A percentile compares a stretch with the other conserved stretches of the same genome.
phyloP scores from a whole-genome alignment of 805 yeast species.

The Diddensiella transvaalensis region DNA sequence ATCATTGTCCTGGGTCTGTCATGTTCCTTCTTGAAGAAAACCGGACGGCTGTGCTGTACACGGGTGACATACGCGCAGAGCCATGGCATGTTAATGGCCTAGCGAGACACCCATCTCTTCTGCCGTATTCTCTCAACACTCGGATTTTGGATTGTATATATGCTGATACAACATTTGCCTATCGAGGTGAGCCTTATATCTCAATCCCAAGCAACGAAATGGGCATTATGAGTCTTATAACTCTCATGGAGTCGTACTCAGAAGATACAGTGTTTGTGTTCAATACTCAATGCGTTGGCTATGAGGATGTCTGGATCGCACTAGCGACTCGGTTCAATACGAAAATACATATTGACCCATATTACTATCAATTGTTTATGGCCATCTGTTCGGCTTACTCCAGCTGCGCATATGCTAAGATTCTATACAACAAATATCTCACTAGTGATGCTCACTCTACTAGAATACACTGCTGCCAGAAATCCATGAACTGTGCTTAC shows the following conservation, averaged over 20 bases:
- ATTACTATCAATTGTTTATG: slow-evolving; percentile 25
- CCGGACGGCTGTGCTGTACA: slow-evolving; percentile 40
- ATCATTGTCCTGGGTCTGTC: slow-evolving; percentile 60
- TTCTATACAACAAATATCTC: slow-evolving; percentile 16
- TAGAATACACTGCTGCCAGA: slow-evolving; percentile 27
- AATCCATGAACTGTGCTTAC: slow-evolving; percentile 16
- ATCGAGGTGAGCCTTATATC: slow-evolving; percentile 48
- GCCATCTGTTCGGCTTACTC: slow-evolving; percentile 20
- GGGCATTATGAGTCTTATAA: slow-evolving; percentile 39
- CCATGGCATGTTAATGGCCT: slow-evolving; percentile 45
- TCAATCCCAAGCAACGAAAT: slow-evolving; percentile 41
- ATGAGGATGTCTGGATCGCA: slow-evolving; percentile 51
- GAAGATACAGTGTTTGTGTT: slow-evolving; percentile 40
- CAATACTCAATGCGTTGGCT: slow-evolving; percentile 44
- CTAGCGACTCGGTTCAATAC: slow-evolving; percentile 30
- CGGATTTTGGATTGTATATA: slow-evolving; percentile 43
- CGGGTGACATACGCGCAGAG: slow-evolving; percentile 61
- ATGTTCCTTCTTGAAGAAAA: slow-evolving; percentile 47
- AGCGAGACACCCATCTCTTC: slow-evolving; percentile 38
- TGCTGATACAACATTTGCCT: slow-evolving; percentile 52
- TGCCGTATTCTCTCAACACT: slow-evolving; percentile 40
- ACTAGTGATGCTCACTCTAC: slow-evolving; percentile 18
- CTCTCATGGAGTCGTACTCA: slow-evolving; percentile 43
- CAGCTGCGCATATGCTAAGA: neutral
- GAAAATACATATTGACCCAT: slow-evolving; percentile 34